Evolutionary conservation across 495 filamentous ascomycete genomes (phyloP).

Genomic region (Xylaria venustula): DNA sequence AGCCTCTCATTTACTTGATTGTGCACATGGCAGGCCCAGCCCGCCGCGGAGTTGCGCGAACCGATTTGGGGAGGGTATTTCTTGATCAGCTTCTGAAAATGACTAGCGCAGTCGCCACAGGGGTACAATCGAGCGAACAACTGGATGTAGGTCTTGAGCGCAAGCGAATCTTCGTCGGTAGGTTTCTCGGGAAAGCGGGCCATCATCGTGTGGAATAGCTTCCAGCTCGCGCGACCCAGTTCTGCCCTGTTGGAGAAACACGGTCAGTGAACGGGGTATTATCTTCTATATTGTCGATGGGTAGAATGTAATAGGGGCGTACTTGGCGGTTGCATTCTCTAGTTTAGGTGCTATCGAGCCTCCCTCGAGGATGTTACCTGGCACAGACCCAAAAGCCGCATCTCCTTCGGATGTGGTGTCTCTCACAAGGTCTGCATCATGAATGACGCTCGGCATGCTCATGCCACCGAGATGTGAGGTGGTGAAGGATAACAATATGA

Average conservation of each 20-base stretch:
- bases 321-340: constrained; percentile 90
- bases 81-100: constrained; percentile 79
- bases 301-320: constrained; percentile 20
- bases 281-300: not conserved
- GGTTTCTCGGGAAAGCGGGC: constrained; percentile 88
- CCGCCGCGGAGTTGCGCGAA: constrained; percentile 76
- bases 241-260: constrained; percentile 60
- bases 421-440: constrained; percentile 2
- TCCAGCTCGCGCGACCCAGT: constrained; percentile 85
- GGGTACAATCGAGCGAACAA: constrained; percentile 93
- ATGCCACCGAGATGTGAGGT: constrained; percentile 22
- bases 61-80: constrained; percentile 91
- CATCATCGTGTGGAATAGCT: constrained; percentile 93
- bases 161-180: constrained; percentile 75
- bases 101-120: constrained; percentile 89
- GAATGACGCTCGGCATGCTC: constrained; percentile 18
- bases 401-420: constrained; percentile 9
- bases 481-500: constrained; percentile 28
- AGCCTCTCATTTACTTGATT: constrained; percentile 91
- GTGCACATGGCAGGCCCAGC: constrained; percentile 93
- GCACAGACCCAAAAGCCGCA: constrained; percentile 24
- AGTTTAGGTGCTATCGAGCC: constrained; percentile 83
- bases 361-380: constrained; percentile 59
- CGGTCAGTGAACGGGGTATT: constrained; percentile 6
- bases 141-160: constrained; percentile 80